Evolutionary conservation across 768 basidiomycete species (phyloP).

Genomic region (Lentinula aciculospora): DNA sequence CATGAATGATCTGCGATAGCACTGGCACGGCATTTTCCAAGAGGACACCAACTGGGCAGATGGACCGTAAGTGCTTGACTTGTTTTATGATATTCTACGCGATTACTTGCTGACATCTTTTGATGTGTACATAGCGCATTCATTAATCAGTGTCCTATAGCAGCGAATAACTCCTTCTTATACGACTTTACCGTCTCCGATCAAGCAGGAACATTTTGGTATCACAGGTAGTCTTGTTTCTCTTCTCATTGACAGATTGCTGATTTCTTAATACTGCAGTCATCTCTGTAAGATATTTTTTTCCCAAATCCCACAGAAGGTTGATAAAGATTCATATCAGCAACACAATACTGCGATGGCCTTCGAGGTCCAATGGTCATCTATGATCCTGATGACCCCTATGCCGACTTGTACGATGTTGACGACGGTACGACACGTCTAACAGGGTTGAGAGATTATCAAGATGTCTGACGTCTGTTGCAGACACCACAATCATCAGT

Average conservation of each 20-base stretch:
- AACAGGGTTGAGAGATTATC: neutral
- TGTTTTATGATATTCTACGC: neutral
- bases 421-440: constrained; percentile 31
- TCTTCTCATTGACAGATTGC: neutral
- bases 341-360: constrained; percentile 29
- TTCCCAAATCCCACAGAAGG: no score
- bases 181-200: constrained; percentile 32
- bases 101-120: constrained; percentile 22
- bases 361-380: constrained; percentile 36
- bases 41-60: constrained; percentile 25
- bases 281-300: constrained; percentile 21
- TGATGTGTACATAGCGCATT: constrained; percentile 13
- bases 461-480: neutral
- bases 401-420: constrained; percentile 33
- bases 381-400: constrained; percentile 42
- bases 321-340: constrained; percentile 24
- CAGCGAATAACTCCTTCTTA: constrained; percentile 28
- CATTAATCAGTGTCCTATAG: constrained; percentile 41
- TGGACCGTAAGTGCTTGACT: constrained; percentile 10
- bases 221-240: constrained; percentile 12
- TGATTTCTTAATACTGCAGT: neutral
- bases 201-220: constrained; percentile 44
- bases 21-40: constrained; percentile 31
- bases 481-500: constrained; percentile 37
- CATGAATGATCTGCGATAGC: constrained; percentile 13